A percentile compares a stretch with the other conserved stretches of the same genome.
phyloP scores from a whole-genome alignment of 257 asterid genomes.

The Solanum chilense region DNA sequence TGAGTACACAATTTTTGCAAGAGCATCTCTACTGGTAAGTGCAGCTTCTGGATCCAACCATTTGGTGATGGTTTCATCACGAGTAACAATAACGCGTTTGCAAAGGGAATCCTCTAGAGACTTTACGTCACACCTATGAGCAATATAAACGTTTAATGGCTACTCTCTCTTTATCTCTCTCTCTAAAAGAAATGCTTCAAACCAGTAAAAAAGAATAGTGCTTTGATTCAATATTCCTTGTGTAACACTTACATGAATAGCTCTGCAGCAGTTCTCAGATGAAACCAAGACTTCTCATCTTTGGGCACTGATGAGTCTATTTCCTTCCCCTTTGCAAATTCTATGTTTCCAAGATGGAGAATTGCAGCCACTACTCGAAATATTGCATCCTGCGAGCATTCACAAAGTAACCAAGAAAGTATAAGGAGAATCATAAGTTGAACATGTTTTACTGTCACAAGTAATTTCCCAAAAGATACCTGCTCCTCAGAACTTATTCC shows the following conservation, averaged over 20 bases:
- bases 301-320: constrained; percentile 88
- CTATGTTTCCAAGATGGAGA: constrained; percentile 95
- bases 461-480: constrained; percentile 24
- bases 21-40: constrained; percentile 80
- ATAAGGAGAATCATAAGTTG: not conserved
- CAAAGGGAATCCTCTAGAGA: constrained; percentile 94
- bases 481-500: constrained; percentile 89
- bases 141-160: not conserved
- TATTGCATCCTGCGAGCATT: constrained; percentile 63
- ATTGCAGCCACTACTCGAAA: constrained; percentile 95
- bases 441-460: not conserved
- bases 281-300: constrained; percentile 92
- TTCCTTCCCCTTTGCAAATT: constrained; percentile 83
- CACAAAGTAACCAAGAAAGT: not conserved
- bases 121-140: constrained; percentile 81
- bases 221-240: not conserved
- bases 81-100: constrained; percentile 90
- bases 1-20: constrained; percentile 88
- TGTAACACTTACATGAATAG: constrained; percentile 58
- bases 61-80: constrained; percentile 91
- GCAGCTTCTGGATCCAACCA: constrained; percentile 96
- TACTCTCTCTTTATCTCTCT: not conserved
- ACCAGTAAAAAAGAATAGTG: not conserved
- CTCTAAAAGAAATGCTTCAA: not conserved
- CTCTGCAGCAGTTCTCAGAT: constrained; percentile 87